A percentile compares a stretch with the other conserved stretches of the same genome.
Evolutionary conservation across 306 rosid genomes (phyloP).

Genomic region (Dalbergia oliveri): DNA sequence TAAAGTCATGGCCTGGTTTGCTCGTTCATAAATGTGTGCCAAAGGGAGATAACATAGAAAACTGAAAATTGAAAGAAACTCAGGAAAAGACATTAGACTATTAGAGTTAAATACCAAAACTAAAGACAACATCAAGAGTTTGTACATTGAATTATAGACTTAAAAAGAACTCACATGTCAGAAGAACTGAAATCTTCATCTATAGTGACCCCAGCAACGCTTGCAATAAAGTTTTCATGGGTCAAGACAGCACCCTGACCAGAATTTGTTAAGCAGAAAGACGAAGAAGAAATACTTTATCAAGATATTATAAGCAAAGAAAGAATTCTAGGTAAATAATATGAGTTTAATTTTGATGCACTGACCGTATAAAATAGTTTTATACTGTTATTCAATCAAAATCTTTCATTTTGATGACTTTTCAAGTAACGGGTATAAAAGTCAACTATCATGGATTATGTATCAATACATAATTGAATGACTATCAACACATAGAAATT

Average conservation of each 20-base stretch:
- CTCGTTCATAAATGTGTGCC: conserved; percentile 97
- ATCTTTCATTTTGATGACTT: no score
- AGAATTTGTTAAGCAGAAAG: conserved; percentile 47
- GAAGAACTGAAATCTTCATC: conserved; percentile 69
- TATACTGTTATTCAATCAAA: no score
- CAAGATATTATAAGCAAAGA: conserved; percentile 34
- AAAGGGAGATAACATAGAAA: conserved; percentile 96
- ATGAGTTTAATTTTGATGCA: no score
- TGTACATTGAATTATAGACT: conserved; percentile 9
- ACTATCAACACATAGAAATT: no score
- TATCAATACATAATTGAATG: no score
- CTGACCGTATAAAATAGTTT: no score
- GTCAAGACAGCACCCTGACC: conserved; percentile 91
- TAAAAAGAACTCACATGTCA: conserved; percentile 74
- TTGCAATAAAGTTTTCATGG: conserved; percentile 90
- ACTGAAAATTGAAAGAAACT: conserved; percentile 60
- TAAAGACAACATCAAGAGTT: conserved; percentile 11
- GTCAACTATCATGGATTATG: no score
- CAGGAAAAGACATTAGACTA: conserved; percentile 44
- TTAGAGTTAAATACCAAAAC: conserved; percentile 10
- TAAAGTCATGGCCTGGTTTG: conserved; percentile 77
- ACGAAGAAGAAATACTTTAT: conserved; percentile 35
- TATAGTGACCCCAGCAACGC: conserved; percentile 76
- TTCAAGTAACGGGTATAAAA: no score
- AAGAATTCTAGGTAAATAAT: conserved; percentile 8